Evolutionary conservation across 805 yeast genomes (phyloP), one percentile per base, ranked within the genome.

Genomic region (Sungouiozyma intestinalis): DNA sequence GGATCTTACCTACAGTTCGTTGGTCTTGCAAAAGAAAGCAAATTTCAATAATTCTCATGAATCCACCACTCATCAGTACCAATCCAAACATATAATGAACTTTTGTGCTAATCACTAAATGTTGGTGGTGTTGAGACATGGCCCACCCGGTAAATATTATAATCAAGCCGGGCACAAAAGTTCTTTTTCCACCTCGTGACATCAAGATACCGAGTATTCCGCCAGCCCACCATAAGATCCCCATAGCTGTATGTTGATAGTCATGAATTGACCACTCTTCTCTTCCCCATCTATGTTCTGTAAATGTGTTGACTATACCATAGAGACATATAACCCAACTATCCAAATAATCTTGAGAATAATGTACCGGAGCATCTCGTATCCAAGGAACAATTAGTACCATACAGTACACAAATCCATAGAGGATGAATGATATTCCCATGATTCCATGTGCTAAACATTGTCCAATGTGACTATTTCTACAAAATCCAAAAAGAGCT

Each of bases 361-460:
- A 74, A 40, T 66, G 66, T 7, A 64, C 55, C 13, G n/a, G 59
- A 45, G 70, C 62, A 51, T 74, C 64, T 53, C 85, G 65, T 51
- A 87, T 58, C 88, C 92, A 78, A 3, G 92, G 90, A 3, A 85
- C 64, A 7, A 78, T 72, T 41, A 90, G 68, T 53, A 85, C 79
- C 53, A 78, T 60, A 2, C 76, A 59, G 51, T 85, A 69, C 9
- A 86, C 63, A 46, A 81, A 77, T 3, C 96, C 95, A 58, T 90
- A 90, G 3, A 71, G 63, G 9, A 90, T 73, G 52, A 90, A 90
- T 0, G 94, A 81, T 18, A 85, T 73, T 0, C 97, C 97, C 97
- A 90, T 90, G 46, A 90, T 85, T 3, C 96, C 97, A 60, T 90
- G 97, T 0, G 97, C 97, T 34, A 87, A 74, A 61, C 97, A 90